A percentile compares a stretch with the other conserved stretches of the same genome.
These are phyloP conservation scores for Rhypophila decipiens DNA, from an alignment of 495 filamentous ascomycete genomes.

Conservation along the genomic window DNA sequence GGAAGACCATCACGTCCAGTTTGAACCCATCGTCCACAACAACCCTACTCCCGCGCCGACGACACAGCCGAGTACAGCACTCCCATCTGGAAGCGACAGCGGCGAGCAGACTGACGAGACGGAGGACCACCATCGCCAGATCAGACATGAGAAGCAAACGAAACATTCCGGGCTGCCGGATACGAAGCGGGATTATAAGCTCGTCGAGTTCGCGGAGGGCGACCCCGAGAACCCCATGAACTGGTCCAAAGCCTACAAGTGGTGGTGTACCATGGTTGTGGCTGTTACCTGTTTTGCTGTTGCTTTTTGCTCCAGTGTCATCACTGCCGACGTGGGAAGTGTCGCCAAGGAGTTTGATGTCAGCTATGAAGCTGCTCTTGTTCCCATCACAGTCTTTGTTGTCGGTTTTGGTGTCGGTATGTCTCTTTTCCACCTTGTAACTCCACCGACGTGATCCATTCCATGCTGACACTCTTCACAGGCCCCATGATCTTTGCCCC, in stretches of 20 bases:
- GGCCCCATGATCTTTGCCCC: conserved; percentile 76
- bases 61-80: no score
- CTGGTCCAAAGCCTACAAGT: conserved; percentile 57
- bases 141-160: conserved; percentile 4
- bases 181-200: conserved; percentile 45
- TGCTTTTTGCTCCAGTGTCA: conserved; percentile 55
- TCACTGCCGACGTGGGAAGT: conserved; percentile 61
- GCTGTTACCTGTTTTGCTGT: conserved; percentile 60
- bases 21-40: neutral
- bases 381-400: conserved; percentile 68
- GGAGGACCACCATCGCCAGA: neutral
- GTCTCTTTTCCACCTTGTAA: no score
- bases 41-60: no score
- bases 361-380: conserved; percentile 57
- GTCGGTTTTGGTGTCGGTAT: conserved; percentile 68
- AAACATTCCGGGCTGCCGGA: conserved; percentile 9
- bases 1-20: conserved; percentile 1
- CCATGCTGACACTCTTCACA: conserved; percentile 3
- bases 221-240: conserved; percentile 67
- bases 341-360: conserved; percentile 56
- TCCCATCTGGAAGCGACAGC: neutral
- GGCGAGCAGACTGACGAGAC: neutral
- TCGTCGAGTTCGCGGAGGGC: conserved; percentile 63
- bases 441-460: no score
- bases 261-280: conserved; percentile 64